These are phyloP conservation scores for Rhododendron williamsianum DNA, from an alignment of 148 eudicot genomes.

Conservation along the genomic window DNA sequence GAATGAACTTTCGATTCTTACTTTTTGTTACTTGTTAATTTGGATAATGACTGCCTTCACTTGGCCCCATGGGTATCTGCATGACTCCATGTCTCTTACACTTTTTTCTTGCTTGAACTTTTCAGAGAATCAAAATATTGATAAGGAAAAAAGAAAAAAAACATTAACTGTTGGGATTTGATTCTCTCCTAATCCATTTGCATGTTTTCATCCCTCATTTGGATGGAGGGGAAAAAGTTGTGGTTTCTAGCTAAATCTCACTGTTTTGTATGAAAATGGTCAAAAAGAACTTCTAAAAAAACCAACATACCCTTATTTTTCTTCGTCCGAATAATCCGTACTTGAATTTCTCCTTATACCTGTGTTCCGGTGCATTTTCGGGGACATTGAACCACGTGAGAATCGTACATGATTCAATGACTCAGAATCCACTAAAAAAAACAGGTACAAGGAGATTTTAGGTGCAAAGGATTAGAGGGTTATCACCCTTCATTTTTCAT, in stretches of 20 bases:
- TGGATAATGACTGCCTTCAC: neutral
- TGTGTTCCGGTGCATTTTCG: neutral
- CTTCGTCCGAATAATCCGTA: neutral
- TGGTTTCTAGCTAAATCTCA: neutral
- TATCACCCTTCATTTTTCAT: neutral
- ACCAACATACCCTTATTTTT: neutral
- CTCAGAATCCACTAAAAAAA: neutral
- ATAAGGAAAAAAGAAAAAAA: neutral
- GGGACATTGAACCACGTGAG: neutral
- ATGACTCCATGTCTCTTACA: slow-evolving; percentile 26
- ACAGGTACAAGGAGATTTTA: too few relatives aligned
- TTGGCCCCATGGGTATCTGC: slow-evolving; percentile 9
- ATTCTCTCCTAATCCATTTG: slow-evolving; percentile 17
- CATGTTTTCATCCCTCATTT: slow-evolving; percentile 2
- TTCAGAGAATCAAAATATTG: slow-evolving; percentile 1
- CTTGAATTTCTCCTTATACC: neutral
- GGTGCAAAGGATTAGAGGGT: neutral
- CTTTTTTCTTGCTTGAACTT: slow-evolving; percentile 26
- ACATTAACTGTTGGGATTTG: slow-evolving; percentile 16
- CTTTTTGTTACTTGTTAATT: neutral
- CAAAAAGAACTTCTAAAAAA: neutral
- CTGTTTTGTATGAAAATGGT: neutral
- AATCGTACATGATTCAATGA: neutral
- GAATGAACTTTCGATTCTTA: neutral
- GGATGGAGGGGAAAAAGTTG: neutral